These are phyloP conservation scores for Candida smagusa DNA, from an alignment of 1,139 yeast genomes.

Conservation along the genomic window DNA sequence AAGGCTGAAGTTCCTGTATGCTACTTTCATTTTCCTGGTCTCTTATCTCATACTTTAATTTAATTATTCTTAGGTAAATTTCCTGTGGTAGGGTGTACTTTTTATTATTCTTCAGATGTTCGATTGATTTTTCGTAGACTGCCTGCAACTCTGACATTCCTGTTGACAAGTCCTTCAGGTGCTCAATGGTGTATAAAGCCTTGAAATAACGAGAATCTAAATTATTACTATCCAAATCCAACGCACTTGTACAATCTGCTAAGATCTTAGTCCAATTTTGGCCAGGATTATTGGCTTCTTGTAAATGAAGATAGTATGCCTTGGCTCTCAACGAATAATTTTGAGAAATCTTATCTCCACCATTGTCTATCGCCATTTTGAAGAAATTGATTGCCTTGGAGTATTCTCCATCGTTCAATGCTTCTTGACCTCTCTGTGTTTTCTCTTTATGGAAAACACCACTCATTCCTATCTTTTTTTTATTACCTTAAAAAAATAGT, in stretches of 20 bases:
- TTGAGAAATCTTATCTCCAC: constrained; percentile 9
- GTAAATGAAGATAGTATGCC: constrained; percentile 14
- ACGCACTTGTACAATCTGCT: constrained; percentile 28
- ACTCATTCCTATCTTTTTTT: constrained; percentile 1
- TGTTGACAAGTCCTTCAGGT: constrained; percentile 19
- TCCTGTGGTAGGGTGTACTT: constrained; percentile 17
- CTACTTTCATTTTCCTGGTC: constrained; percentile 17
- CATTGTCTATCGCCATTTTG: constrained; percentile 16
- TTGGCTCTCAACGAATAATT: constrained; percentile 17
- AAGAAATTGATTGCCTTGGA: constrained; percentile 18
- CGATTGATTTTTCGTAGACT: constrained; percentile 29
- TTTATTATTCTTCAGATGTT: constrained; percentile 18
- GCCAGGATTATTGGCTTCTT: constrained; percentile 4
- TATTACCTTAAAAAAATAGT: too few relatives aligned
- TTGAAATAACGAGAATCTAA: constrained; percentile 23
- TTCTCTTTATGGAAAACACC: constrained; percentile 6
- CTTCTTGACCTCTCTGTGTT: constrained; percentile 8
- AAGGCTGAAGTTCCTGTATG: constrained; percentile 19
- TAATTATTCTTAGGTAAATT: constrained; percentile 19
- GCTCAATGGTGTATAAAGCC: constrained; percentile 24
- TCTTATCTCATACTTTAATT: constrained; percentile 12
- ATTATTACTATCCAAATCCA: constrained; percentile 20
- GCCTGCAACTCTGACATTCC: constrained; percentile 24
- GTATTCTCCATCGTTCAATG: constrained; percentile 13
- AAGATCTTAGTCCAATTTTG: constrained; percentile 16